Evolutionary conservation across 139 green algal genomes (phyloP).

Genomic region (Chlorella sp.): DNA sequence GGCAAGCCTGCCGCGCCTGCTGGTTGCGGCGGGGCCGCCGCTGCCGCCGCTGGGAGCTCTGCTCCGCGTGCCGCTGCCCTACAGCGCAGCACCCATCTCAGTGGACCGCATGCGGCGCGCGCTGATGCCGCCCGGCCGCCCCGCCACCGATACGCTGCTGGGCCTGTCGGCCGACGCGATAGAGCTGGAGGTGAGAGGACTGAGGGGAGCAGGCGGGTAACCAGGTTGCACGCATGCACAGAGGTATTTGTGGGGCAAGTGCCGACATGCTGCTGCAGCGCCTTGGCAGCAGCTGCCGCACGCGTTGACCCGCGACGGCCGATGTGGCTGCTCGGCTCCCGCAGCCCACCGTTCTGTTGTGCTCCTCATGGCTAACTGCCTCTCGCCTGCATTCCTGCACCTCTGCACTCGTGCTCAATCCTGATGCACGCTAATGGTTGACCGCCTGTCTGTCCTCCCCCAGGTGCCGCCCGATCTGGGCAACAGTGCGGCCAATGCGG

Average conservation of each 20-base stretch:
- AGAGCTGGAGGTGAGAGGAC: slow-evolving; percentile 46
- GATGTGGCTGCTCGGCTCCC: not conserved
- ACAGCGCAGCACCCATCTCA: slow-evolving; percentile 2
- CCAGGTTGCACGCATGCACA: no score
- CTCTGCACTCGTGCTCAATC: not conserved
- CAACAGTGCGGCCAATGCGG: slow-evolving; percentile 63
- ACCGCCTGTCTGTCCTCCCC: slow-evolving; percentile 4
- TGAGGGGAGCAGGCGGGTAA: no score
- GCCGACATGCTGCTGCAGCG: not conserved
- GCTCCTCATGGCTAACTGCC: not conserved
- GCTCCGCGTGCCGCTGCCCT: slow-evolving; percentile 36
- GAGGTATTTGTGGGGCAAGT: not conserved
- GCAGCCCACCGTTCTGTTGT: not conserved
- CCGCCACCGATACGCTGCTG: not conserved
- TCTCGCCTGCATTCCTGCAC: not conserved
- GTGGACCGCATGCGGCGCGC: slow-evolving; percentile 22
- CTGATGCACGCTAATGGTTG: not conserved
- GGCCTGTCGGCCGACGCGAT: slow-evolving; percentile 15
- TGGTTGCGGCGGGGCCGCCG: slow-evolving; percentile 28
- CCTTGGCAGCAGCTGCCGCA: not conserved
- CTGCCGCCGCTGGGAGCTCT: slow-evolving; percentile 1
- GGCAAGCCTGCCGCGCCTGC: slow-evolving; percentile 40
- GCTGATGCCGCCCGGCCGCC: not conserved
- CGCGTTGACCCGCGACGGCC: not conserved
- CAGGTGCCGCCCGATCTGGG: slow-evolving; percentile 74